Percentiles rank a stretch among this genome's conserved stretches.
Evolutionary conservation across 1,139 yeast genomes (phyloP).

Genomic region (Nakaseomyces sp.): DNA sequence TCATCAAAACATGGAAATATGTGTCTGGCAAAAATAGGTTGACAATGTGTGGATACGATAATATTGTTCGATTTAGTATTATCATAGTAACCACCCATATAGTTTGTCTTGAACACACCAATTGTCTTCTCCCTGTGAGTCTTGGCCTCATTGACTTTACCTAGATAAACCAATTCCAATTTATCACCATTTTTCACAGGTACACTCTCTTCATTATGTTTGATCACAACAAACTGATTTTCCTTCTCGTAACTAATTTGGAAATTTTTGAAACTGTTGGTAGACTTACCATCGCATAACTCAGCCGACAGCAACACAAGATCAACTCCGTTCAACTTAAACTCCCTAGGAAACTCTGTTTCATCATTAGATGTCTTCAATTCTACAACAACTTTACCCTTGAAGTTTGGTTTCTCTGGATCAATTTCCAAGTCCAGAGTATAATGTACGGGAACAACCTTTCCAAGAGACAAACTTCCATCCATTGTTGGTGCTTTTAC

Average conservation of each 20-base stretch:
- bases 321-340: constrained; percentile 39
- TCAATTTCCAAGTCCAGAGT: constrained; percentile 37
- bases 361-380: constrained; percentile 22
- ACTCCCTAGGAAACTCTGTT: constrained; percentile 21
- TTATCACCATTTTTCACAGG: constrained; percentile 4
- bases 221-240: constrained; percentile 33
- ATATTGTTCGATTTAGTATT: constrained; percentile 42
- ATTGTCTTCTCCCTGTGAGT: constrained; percentile 49
- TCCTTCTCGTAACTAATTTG: constrained; percentile 36
- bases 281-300: constrained; percentile 12
- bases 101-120: constrained; percentile 64
- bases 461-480: neutral
- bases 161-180: constrained; percentile 37
- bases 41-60: constrained; percentile 60
- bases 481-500: too few relatives aligned
- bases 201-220: constrained; percentile 10
- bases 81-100: constrained; percentile 37
- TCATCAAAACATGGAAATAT: constrained; percentile 66
- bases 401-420: constrained; percentile 47
- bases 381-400: constrained; percentile 38
- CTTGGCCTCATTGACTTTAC: constrained; percentile 46
- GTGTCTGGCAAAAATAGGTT: constrained; percentile 53
- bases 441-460: constrained; percentile 39
- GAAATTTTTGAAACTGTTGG: constrained; percentile 26
- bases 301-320: constrained; percentile 34